A percentile compares a stretch with the other conserved stretches of the same genome.
phyloP scores from a whole-genome alignment of 176 grass and related monocot genomes.

The Bromus sterilis region DNA sequence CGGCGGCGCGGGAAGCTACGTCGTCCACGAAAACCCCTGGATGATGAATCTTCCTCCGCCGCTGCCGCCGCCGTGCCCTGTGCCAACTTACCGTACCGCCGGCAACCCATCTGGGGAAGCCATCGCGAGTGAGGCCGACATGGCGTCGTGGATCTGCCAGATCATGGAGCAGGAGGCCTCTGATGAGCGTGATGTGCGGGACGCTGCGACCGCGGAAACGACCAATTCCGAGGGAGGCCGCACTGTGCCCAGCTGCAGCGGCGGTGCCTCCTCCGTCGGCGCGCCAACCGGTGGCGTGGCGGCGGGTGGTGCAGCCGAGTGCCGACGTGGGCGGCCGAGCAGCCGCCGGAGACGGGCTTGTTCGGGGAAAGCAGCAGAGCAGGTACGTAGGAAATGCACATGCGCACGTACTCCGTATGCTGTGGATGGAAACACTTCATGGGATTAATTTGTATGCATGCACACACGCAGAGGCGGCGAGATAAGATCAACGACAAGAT shows the following conservation, averaged over 20 bases:
- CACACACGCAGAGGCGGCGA: background rate
- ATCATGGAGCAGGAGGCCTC: background rate
- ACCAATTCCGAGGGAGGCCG: background rate
- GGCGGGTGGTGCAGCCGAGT: background rate
- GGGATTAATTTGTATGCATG: background rate
- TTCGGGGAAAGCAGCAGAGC: background rate
- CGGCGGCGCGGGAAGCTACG: background rate
- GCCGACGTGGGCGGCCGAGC: background rate
- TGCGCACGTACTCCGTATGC: background rate
- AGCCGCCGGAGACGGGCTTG: background rate
- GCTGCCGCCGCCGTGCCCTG: background rate
- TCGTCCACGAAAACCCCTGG: background rate
- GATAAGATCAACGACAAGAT: conserved; percentile 12
- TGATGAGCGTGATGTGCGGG: background rate
- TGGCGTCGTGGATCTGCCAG: background rate
- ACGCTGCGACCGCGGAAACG: background rate
- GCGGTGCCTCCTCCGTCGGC: background rate
- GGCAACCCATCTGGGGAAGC: background rate
- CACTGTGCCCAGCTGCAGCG: background rate
- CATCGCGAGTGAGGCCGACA: background rate
- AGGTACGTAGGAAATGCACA: background rate
- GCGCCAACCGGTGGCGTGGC: background rate
- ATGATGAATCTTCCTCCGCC: background rate
- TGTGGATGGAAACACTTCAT: too few relatives aligned
- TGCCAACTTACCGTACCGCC: background rate